Evolutionary conservation across 2,329 filamentous ascomycete genomes (phyloP), one percentile per base, ranked within the genome.

Genomic region (Colletotrichum acutatum): DNA sequence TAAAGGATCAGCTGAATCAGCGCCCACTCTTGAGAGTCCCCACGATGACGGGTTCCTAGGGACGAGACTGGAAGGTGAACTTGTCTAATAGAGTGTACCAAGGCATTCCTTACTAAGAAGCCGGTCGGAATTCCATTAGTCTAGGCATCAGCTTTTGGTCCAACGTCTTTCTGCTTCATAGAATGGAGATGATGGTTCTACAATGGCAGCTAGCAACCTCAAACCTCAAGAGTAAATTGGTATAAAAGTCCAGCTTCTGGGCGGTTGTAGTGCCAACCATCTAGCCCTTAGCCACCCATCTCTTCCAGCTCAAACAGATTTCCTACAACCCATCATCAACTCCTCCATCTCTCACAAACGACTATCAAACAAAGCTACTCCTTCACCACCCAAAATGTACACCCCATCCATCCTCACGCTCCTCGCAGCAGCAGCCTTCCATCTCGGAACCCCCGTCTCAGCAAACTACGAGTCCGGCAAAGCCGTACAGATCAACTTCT

Each of bases 401-500:
- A 8, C 28, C 32, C 12, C 24, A 49, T 49, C 32, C 16, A 32
- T 28, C 12, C 26, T 58, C n/a, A 19, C 32, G 22, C 34, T 68
- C 24, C 26, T 57, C 8, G 52, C 26, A 24, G 66, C 59, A 57
- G 34, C 14, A n/a, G 34, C 24, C 34, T 19, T 68, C 11, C 66
- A 64, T 3, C 52, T 68, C 5, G 34, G 37, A 19, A 49, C 19
- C n/a, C 66, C 59, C 6, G 49, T 46, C 3, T 26, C 59, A 5
- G 66, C 66, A 32, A 63, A 32, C 59, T 63, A 68, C 26, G 59
- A 68, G 16, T 22, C 24, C 14, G 66, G 59, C 30, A 68, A 68
- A n/a, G 52, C 66, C 14, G 58, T 49, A 14, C 66, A 64, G 28
- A 32, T 68, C 59, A 68, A 68, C 52, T 64, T 64, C 32, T 68